phyloP scores from a whole-genome alignment of 2,329 filamentous ascomycete genomes.

The Alternaria sp. region DNA sequence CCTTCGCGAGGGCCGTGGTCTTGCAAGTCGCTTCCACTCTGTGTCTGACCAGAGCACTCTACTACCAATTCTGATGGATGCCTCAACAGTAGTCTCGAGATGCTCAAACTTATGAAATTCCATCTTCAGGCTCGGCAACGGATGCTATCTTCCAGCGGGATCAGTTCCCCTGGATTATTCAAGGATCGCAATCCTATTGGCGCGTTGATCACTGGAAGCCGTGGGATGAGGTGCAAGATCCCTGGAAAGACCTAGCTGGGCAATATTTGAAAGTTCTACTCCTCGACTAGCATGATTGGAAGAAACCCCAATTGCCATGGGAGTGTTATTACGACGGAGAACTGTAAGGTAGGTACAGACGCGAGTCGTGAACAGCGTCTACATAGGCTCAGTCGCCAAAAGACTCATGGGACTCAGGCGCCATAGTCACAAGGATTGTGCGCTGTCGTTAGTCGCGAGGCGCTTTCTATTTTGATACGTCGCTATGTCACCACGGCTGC shows the following conservation, averaged over 20 bases:
- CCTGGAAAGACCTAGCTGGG: conserved; percentile 3
- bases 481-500: neutral
- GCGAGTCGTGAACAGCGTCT: neutral
- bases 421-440: neutral
- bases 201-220: neutral
- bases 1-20: neutral
- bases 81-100: neutral
- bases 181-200: conserved; percentile 4
- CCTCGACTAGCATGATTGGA: conserved; percentile 4
- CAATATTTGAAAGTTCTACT: conserved; percentile 4
- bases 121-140: neutral
- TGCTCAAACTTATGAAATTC: neutral
- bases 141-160: neutral
- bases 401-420: neutral
- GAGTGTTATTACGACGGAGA: neutral
- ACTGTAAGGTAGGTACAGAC: neutral
- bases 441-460: neutral
- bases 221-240: conserved; percentile 8
- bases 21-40: neutral
- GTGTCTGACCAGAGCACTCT: neutral
- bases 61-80: neutral
- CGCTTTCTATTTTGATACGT: neutral
- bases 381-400: neutral
- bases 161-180: neutral
- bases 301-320: neutral